Evolutionary conservation across 1,284 basidiomycete species (phyloP), one percentile per base, ranked within the genome.

Genomic region (Lentinula novae-zelandiae): DNA sequence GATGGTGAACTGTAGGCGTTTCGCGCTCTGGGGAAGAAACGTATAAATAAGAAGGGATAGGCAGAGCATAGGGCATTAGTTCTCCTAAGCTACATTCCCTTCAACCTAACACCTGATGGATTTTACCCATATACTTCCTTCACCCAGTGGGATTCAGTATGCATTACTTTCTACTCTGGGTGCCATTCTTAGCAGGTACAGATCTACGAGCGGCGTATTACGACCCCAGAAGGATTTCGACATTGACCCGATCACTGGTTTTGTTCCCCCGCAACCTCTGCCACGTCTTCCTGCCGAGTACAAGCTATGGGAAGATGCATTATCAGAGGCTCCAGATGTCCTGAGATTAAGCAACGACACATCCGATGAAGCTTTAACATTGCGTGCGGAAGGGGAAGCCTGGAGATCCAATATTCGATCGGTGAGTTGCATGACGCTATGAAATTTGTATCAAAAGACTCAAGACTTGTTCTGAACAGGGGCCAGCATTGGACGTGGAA

Each of bases 181-280:
- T 53, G 73, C 75, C 5, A 49, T 71, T 22, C 69, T 65, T 12
- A 70, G 59, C 60, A 65, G 68, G 22, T 40, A 57, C 15, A 49
- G 67, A 31, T 20, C 54, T 10, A 20, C 44, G 31, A 65, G 54
- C 40, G 62, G 64, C n/a, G 60, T 44, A 22, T 67, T 66, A 46
- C 75, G 72, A 48, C 67, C 73, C 13, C 77, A 76, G 20, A 65
- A 68, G 3, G 77, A 83, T 80, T 92, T 83, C 62, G 93, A 95
- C 66, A 82, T 96, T 62, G 84, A 92, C 70, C 79, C 86, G 15
- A 78, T 76, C 27, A 92, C 92, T 0, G 96, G 96, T 1, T 98
- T 98, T 78, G 82, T 98, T 65, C 96, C 96, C 0, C 76, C 83
- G 1, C 76, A 81, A 48, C 86, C 87, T 1, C 77, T 96, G 6